A percentile compares a stretch with the other conserved stretches of the same genome.
Evolutionary conservation across 768 basidiomycete species (phyloP).

Genomic region (Leccinum olivaceopallidum): DNA sequence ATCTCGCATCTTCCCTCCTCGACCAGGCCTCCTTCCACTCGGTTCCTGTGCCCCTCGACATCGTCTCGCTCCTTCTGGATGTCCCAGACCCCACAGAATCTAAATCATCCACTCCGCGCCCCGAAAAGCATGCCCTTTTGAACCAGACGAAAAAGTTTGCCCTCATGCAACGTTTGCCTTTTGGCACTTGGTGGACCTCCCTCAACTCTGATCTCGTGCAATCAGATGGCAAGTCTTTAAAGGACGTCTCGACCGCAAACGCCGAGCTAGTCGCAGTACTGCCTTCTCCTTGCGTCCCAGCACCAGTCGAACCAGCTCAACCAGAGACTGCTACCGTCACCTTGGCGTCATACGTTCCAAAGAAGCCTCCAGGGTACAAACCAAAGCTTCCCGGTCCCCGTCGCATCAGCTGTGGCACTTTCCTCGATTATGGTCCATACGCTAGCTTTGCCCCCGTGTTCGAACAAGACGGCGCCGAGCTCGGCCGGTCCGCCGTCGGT

Average conservation of each 20-base stretch:
- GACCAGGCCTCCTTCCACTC: constrained; percentile 62
- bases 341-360: constrained; percentile 57
- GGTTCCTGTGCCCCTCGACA: constrained; percentile 45
- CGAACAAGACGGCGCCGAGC: constrained; percentile 73
- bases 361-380: constrained; percentile 41
- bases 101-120: constrained; percentile 16
- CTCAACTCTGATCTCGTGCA: constrained; percentile 48
- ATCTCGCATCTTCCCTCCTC: constrained; percentile 69
- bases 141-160: constrained; percentile 59
- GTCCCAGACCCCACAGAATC: constrained; percentile 26
- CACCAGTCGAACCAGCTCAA: constrained; percentile 33
- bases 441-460: constrained; percentile 79
- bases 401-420: constrained; percentile 60
- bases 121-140: constrained; percentile 31
- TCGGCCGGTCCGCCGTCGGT: constrained; percentile 62
- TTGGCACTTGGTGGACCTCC: constrained; percentile 79
- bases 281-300: constrained; percentile 50
- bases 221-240: constrained; percentile 42
- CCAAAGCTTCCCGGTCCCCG: constrained; percentile 50
- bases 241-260: constrained; percentile 57
- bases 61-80: constrained; percentile 43
- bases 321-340: constrained; percentile 37
- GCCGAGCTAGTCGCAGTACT: constrained; percentile 78
- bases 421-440: constrained; percentile 78
- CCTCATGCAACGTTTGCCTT: constrained; percentile 76